Evolutionary conservation across 495 filamentous ascomycete species (phyloP), one percentile per base, ranked within the genome.

Genomic region (Pseudomonodictys pantanalensis): DNA sequence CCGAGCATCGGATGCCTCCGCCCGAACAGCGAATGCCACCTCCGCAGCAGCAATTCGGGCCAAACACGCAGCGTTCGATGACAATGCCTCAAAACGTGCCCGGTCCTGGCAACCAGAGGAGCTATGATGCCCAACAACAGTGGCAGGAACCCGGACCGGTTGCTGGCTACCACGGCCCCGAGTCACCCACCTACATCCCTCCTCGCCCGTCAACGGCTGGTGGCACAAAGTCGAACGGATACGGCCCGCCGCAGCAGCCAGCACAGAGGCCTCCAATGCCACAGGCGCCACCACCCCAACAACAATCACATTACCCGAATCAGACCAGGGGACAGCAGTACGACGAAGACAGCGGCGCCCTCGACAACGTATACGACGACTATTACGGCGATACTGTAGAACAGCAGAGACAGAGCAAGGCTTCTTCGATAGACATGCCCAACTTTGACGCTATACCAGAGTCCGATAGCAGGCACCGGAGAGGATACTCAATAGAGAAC

Each of bases 371-470:
- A 17, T 85, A 83, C 50, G 81, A 82, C 66, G 65, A 78, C 35
- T 85, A 85, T 61, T 83, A 81, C 51, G 78, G 78, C 4, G 49
- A 41, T 24, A 35, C 44, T 5, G 20, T 15, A 12, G 22, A 48
- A 1, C 52, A 32, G 9, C 26, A 57, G 12, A 39, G 53, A 24
- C 15, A 53, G 15, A 67, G 55, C 50, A 62, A 60, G 18, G 59
- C 54, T n/a, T 9, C 58, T 5, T 68, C 71, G 30, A 72, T 72
- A 41, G 80, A 91, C 11, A 85, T 86, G 74, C 88, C 88, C 2
- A 83, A 91, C 66, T 92, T 92, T 58, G 87, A 92, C 74, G 80
- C 81, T 2, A 77, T 84, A 26, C 79, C 83, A 2, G 55, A 73
- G 1, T 49, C 75, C 24, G 69, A 65, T 17, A 58, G 26, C 10